Evolutionary conservation across 148 eudicot species (phyloP).

Genomic region (Fallopia convolvulus): DNA sequence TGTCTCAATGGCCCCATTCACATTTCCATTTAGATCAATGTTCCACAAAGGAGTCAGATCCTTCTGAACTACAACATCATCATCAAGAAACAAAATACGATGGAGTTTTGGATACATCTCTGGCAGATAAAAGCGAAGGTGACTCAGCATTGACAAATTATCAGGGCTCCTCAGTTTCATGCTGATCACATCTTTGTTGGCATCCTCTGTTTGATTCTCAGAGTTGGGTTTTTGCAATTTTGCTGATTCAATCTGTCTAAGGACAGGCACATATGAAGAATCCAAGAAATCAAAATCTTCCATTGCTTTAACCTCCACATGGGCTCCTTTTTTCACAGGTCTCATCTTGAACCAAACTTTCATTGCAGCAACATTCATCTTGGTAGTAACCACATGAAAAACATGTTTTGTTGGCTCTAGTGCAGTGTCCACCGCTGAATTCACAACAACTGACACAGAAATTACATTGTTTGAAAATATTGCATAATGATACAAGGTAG

Average conservation of each 20-base stretch:
- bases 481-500: conserved; percentile 72
- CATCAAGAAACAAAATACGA: conserved; percentile 75
- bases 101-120: conserved; percentile 83
- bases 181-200: conserved; percentile 50
- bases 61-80: conserved; percentile 95
- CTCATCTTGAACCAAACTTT: conserved; percentile 92
- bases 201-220: conserved; percentile 57
- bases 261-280: conserved; percentile 79
- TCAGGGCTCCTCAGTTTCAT: conserved; percentile 54
- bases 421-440: conserved; percentile 68
- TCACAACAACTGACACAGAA: conserved; percentile 87
- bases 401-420: conserved; percentile 82
- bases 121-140: conserved; percentile 83
- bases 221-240: conserved; percentile 43
- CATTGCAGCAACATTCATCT: conserved; percentile 84
- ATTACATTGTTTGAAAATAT: conserved; percentile 90
- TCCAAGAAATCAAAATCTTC: conserved; percentile 62
- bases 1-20: conserved; percentile 80
- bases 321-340: conserved; percentile 67
- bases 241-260: conserved; percentile 58
- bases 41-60: conserved; percentile 86
- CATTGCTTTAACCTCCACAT: conserved; percentile 70
- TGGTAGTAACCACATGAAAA: conserved; percentile 79
- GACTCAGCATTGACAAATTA: conserved; percentile 73
- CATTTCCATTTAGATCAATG: conserved; percentile 76